Percentiles rank a stretch among this genome's conserved stretches.
These are phyloP conservation scores for Phytophthora gonapodyides DNA, from an alignment of 352 stramenopile species.

Conservation along the genomic window DNA sequence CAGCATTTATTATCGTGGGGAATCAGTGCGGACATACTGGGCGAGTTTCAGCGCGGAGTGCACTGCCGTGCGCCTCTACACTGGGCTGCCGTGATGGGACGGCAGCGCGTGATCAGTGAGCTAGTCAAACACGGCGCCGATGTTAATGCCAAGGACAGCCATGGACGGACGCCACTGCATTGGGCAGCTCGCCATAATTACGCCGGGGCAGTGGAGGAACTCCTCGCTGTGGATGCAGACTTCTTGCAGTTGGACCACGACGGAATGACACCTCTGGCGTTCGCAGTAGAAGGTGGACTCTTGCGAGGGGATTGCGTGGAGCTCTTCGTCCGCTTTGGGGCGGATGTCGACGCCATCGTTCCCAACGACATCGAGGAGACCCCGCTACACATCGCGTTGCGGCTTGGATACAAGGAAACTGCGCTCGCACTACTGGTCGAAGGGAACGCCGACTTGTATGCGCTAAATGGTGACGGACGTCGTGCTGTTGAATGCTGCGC, in stretches of 20 bases:
- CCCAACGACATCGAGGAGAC: constrained; percentile 64
- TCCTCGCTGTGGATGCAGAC: constrained; percentile 60
- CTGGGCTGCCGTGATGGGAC: constrained; percentile 77
- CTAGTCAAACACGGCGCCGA: constrained; percentile 55
- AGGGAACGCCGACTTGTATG: constrained; percentile 59
- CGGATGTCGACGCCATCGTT: constrained; percentile 54
- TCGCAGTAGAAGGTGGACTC: constrained; percentile 58
- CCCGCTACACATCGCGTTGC: constrained; percentile 73
- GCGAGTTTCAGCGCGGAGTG: constrained; percentile 71
- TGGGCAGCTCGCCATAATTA: constrained; percentile 83
- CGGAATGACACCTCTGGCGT: constrained; percentile 72
- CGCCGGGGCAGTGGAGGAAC: constrained; percentile 49
- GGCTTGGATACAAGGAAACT: constrained; percentile 57
- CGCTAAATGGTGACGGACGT: constrained; percentile 54
- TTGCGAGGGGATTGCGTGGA: constrained; percentile 52
- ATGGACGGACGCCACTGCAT: constrained; percentile 68
- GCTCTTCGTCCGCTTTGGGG: constrained; percentile 56
- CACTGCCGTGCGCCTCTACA: constrained; percentile 69
- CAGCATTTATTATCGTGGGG: constrained; percentile 60
- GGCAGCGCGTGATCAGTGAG: constrained; percentile 51
- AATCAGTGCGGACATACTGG: constrained; percentile 61
- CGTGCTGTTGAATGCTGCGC: constrained; percentile 77
- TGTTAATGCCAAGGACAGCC: constrained; percentile 64
- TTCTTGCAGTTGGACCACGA: constrained; percentile 55
- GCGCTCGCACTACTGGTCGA: constrained; percentile 65